Base-by-base conservation (phyloP, 2,329 filamentous ascomycete species). In the Cordyceps tenuipes region DNA sequence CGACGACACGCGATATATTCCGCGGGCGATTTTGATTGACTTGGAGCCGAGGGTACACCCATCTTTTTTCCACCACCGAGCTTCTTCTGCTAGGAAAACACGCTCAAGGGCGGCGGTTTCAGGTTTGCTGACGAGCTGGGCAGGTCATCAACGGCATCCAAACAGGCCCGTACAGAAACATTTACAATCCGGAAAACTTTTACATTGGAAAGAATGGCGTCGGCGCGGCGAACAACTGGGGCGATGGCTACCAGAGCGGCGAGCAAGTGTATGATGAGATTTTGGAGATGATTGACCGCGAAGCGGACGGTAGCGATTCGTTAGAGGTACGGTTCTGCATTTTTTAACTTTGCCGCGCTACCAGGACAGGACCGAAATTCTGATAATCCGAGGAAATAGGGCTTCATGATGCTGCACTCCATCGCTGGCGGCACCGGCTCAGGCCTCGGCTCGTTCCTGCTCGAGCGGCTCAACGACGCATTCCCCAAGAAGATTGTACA, bases 401-500 rank as follows among this genome's bases (percentile, higher is more conserved):
- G 94, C 44, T 99, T 99, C 77, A 99, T 99, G 94, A 85, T 99
- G 74, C 82, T 99, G 64, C 94, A 99, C 73, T 97, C 94, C 3
- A 99, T 99, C 70, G 95, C 94, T 48, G 94, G 94, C 63, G 94
- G 94, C 61, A 99, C 94, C 19, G 94, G 94, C 9, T 97, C 92
- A 23, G 94, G 94, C n/a, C 76, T 99, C 50, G 94, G 94, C 26
- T 96, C 91, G 31, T 99, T 95, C 70, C 82, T 99, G 63, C 84
- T 99, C 19, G 95, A 99, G 75, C 83, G 91, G 64, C 86, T 99
- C 73, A 99, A 99, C 73, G 94, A 99, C 73, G 84, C 92, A 54
- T 99, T 97, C 67, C 94, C 95, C 41, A 99, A 99, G 77, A 99
- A 99, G 80, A 86, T 99, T 65, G 97, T 99, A 61, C 94, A 99